Evolutionary conservation across 2,329 filamentous ascomycete species (phyloP), one percentile per base, ranked within the genome.

Genomic region (Trichoderma polysporum): DNA sequence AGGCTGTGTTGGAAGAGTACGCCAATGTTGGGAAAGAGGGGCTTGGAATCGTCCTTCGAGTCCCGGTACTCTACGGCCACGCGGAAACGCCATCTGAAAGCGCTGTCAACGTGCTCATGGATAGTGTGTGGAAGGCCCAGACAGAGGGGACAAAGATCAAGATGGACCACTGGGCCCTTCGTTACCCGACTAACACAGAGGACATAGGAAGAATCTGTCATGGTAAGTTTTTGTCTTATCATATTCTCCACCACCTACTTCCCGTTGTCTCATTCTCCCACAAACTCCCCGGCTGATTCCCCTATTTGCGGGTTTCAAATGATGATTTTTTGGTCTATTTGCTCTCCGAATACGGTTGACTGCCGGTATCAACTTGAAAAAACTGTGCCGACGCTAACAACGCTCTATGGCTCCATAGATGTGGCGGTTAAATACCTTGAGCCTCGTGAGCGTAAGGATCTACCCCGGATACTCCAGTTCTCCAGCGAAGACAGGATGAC

Each of bases 111-210:
- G 84, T 89, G 0, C 83, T 97, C 56, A 85, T 97, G 79, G 91
- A 94, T 62, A 81, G 85, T 0, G 84, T 97, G 7, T 90, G 88
- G 86, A 91, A 91, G 76, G 85, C 88, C 0, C 91, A 94, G 75
- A 85, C 88, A 58, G 80, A 83, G 41, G 85, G 82, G 5, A 82
- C 83, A 1, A 84, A 84, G 66, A 82, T 93, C 47, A 89, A 87
- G 75, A 94, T 97, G 88, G 93, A 97, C 74, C 89, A 96, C 76
- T 97, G 92, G 88, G 89, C 91, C 1, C 80, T 91, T 59, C 86
- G 93, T 31, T 97, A 92, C 79, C 93, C 93, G 9, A 97, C 93
- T 8, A 95, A 95, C 76, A 97, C 93, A 0, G 90, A 93, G 75
- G 94, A 97, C 74, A 90, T 97, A 19, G 93, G 85, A 19, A 85